These are phyloP conservation scores for Tarenaya hassleriana DNA, from an alignment of 345 rosid species.

Conservation along the genomic window DNA sequence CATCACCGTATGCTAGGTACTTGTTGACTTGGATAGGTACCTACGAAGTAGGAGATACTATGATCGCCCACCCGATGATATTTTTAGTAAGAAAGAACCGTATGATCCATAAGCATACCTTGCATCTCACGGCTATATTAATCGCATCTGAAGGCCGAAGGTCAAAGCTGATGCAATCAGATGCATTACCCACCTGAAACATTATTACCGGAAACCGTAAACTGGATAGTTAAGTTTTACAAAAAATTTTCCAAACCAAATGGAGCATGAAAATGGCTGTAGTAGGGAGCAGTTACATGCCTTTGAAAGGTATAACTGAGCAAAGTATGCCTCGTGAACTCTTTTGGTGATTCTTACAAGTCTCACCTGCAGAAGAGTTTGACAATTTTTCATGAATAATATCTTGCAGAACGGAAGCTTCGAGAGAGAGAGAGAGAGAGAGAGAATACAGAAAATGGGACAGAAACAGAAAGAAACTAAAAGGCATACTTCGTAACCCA, in stretches of 20 bases:
- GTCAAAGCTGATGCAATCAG: slow-evolving; percentile 66
- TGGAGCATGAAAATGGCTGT: not conserved
- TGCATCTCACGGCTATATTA: slow-evolving; percentile 92
- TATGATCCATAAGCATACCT: slow-evolving; percentile 41
- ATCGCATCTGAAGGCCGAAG: slow-evolving; percentile 96
- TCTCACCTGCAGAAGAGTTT: slow-evolving; percentile 53
- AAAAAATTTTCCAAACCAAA: not conserved
- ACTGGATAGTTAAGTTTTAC: not conserved
- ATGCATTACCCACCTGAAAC: slow-evolving; percentile 51
- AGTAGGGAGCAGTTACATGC: slow-evolving; percentile 27
- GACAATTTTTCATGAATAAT: not conserved
- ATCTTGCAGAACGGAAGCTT: not conserved
- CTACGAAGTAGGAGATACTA: slow-evolving; percentile 24
- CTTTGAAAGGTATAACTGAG: slow-evolving; percentile 77
- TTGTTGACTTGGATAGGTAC: slow-evolving; percentile 95
- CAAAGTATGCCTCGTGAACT: slow-evolving; percentile 88
- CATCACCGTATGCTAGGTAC: slow-evolving; percentile 86
- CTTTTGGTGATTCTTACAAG: slow-evolving; percentile 87
- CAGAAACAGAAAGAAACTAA: not conserved
- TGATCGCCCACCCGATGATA: too few species aligned
- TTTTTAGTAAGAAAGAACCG: not conserved
- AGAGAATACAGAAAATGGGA: not conserved
- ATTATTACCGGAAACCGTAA: not conserved
- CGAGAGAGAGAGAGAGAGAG: not conserved
- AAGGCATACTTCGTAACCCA: slow-evolving; percentile 68